These are phyloP conservation scores for Vachellia collinsii DNA, from an alignment of 306 rosid species.

Conservation along the genomic window DNA sequence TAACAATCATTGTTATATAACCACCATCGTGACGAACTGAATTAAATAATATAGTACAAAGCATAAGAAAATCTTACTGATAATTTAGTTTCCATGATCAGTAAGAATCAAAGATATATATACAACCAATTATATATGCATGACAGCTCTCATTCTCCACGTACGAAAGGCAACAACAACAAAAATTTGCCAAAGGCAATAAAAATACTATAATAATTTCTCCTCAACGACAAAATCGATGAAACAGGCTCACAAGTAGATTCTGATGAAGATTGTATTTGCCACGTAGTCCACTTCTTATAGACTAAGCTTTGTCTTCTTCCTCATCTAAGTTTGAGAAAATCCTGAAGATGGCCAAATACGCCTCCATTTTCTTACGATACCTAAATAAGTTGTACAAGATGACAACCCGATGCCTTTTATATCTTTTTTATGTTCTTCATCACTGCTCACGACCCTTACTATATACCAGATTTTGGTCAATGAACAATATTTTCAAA, in stretches of 20 bases:
- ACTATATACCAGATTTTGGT: conserved; percentile 3
- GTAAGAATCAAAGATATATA: neutral
- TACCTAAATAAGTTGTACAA: conserved; percentile 36
- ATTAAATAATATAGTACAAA: neutral
- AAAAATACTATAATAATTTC: neutral
- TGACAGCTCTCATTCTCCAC: neutral
- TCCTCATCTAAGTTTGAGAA: conserved; percentile 16
- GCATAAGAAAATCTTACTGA: neutral
- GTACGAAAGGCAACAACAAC: neutral
- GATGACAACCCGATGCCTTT: conserved; percentile 17
- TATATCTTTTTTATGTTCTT: conserved; percentile 23
- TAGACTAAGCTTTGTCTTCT: conserved; percentile 31
- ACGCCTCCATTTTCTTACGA: neutral
- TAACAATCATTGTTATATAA: neutral
- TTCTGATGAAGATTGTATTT: conserved; percentile 8
- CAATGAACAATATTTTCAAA: conserved; percentile 14
- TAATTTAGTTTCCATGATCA: conserved; percentile 9
- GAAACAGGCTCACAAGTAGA: conserved; percentile 21
- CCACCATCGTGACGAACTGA: neutral
- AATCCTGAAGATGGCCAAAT: conserved; percentile 20
- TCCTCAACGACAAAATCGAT: conserved; percentile 16
- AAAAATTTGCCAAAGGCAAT: no score
- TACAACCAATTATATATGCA: neutral
- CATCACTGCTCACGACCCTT: neutral
- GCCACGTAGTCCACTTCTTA: neutral